Conservation (phyloP, 441 rosid genomes). For the Daphne laureola region DNA sequence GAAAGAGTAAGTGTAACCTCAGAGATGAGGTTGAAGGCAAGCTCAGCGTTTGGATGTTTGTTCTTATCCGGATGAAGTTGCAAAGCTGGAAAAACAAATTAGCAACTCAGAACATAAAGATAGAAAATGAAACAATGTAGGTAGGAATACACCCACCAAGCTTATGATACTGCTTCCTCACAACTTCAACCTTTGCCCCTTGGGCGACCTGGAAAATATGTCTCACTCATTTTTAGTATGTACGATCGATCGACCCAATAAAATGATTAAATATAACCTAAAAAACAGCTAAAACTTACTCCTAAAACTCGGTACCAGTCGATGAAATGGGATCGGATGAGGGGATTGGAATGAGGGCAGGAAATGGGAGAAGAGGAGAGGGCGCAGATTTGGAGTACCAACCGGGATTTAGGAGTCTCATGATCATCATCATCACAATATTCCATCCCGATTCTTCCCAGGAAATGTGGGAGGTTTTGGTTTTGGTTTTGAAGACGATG, state of each 20-base stretch:
- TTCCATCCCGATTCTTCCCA: slow-evolving; percentile 26
- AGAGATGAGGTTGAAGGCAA: slow-evolving; percentile 83
- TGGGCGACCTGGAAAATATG: slow-evolving; percentile 52
- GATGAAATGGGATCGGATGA: slow-evolving; percentile 40
- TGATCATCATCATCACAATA: slow-evolving; percentile 24
- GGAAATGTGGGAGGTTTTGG: neutral
- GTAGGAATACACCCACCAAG: slow-evolving; percentile 37
- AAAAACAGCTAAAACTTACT: no score
- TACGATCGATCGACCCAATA: no score
- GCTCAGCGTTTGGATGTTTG: slow-evolving; percentile 70
- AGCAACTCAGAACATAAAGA: neutral
- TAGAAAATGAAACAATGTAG: neutral
- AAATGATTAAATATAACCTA: no score
- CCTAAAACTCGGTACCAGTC: slow-evolving; percentile 91
- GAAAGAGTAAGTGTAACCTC: slow-evolving; percentile 41
- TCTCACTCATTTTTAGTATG: neutral
- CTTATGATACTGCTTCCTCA: slow-evolving; percentile 62
- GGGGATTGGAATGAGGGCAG: slow-evolving; percentile 19
- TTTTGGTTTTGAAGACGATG: neutral
- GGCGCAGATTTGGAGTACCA: slow-evolving; percentile 60
- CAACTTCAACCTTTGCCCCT: slow-evolving; percentile 47
- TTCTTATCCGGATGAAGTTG: slow-evolving; percentile 96
- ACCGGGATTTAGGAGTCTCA: slow-evolving; percentile 28
- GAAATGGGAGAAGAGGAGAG: slow-evolving; percentile 33
- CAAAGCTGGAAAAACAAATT: slow-evolving; percentile 47